Base-by-base conservation (phyloP, 352 stramenopile genomes). In the Phytophthora crassamura region DNA sequence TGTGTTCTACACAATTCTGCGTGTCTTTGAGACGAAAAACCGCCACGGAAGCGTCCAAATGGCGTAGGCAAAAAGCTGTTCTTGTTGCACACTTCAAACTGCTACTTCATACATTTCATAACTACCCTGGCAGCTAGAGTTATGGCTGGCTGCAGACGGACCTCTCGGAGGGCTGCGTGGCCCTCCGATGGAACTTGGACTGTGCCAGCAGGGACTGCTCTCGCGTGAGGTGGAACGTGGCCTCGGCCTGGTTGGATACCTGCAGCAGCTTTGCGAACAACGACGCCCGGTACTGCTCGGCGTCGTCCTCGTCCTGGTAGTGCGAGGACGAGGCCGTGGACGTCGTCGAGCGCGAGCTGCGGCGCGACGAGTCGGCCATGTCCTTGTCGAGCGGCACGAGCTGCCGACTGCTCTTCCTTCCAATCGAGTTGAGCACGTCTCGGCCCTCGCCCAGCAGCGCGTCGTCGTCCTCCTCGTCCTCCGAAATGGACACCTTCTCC, bases 211-310 rank as follows among this genome's bases (percentile, higher is more conserved):
- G 51, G 5, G 74, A 72, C 40, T 88, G 75, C 36, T 80, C 74
- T 59, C 36, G 59, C 7, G 78, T 73, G 55, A 84, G 46, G 35
- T 71, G 49, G 36, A 78, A 73, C 10, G 79, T 88, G n/a, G 59
- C 67, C 33, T 88, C 78, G 4, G 72, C 75, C 36, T 77, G 69
- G 40, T 67, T 61, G 9, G 66, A 74, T 1, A 73, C 76, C 40
- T 82, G 61, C 47, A 82, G 15, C 28, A 88, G 67, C 3, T 77
- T 59, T 33, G 71, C 54, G 47, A 84, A 69, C 0, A 86, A 49
- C 38, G 73, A 81, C 32, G 58, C 65, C 15, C 69, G 64, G 52
- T 82, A 71, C 25, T 69, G 60, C 34, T 85, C 67, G 33, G 48
- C 14, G 7, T 73, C 58, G 22, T 69, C 58, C 10, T 73, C 60